Evolutionary conservation across 2,329 filamentous ascomycete species (phyloP), one percentile per base, ranked within the genome.

Genomic region (Aspergillus quadricinctus): DNA sequence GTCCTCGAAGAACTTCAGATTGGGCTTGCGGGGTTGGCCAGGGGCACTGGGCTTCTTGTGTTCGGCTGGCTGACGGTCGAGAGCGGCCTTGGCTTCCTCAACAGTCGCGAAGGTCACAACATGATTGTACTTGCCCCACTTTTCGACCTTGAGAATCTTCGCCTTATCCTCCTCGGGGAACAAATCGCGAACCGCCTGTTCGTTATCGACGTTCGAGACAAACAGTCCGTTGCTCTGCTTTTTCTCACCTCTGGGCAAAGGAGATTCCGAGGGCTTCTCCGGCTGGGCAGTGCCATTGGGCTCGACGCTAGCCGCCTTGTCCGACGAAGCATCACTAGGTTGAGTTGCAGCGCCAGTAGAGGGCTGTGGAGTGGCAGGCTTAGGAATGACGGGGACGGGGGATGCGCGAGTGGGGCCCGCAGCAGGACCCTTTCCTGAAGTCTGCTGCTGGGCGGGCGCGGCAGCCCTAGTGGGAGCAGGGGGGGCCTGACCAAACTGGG

Each of bases 171-270:
- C 90, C 11, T 94, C 87, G 1, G 85, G 80, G 70, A 99, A 93
- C 25, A 96, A 80, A 35, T 90, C 87, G 55, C 88, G 87, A 40
- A 90, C 88, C 58, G 92, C 89, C 31, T 96, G 90, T 62, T 93
- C 90, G 53, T 84, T 88, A 66, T 87, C 89, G 23, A 92, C 86
- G 67, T 92, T 92, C 77, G 89, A 90, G 58, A 99, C 87, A 74
- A 97, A 99, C 21, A 99, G 83, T 50, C 90, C 93, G 66, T 91
- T 88, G 64, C 88, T 90, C 64, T 83, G 85, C 67, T 91, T 83
- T 68, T 77, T 82, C 6, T 82, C 82, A 4, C 77, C 64, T 72
- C 85, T 87, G 60, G 89, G 85, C 19, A 77, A 70, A 51, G 88
- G 66, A 7, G 72, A 73, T 37, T 78, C 75, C 9, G 66, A 59